These are phyloP conservation scores for Penicillium cosmopolitanum DNA, from an alignment of 495 filamentous ascomycete genomes.

Conservation along the genomic window DNA sequence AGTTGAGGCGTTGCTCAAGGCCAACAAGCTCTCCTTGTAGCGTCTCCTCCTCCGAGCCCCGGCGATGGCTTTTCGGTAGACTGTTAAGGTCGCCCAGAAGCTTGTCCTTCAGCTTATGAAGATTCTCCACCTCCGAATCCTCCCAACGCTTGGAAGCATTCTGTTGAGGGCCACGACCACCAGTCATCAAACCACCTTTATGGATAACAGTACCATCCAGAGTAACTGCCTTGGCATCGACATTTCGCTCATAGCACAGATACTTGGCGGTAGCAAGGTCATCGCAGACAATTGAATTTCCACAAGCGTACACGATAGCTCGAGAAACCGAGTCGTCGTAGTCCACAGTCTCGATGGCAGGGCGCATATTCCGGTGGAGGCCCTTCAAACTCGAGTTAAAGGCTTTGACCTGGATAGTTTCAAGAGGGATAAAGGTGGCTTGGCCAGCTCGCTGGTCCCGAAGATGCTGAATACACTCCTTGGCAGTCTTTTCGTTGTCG, in stretches of 20 bases:
- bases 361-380: conserved; percentile 78
- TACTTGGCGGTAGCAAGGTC: conserved; percentile 81
- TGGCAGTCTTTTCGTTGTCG: conserved; percentile 93
- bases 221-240: conserved; percentile 93
- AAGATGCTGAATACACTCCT: conserved; percentile 92
- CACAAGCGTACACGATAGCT: conserved; percentile 92
- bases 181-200: conserved; percentile 97
- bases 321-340: conserved; percentile 86
- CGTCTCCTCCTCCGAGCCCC: conserved; percentile 74
- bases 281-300: conserved; percentile 95
- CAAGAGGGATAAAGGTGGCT: conserved; percentile 90
- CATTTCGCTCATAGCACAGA: conserved; percentile 80
- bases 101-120: conserved; percentile 72
- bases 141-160: conserved; percentile 78
- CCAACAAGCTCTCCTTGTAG: conserved; percentile 79
- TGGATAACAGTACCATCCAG: conserved; percentile 92
- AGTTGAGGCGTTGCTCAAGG: conserved; percentile 76
- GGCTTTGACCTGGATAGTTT: conserved; percentile 93
- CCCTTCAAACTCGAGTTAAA: conserved; percentile 89
- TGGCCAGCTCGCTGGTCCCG: conserved; percentile 84
- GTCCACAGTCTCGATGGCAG: conserved; percentile 95
- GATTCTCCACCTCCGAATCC: conserved; percentile 82
- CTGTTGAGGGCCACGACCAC: conserved; percentile 77
- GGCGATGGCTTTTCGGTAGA: conserved; percentile 74
- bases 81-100: conserved; percentile 70